A percentile compares a stretch with the other conserved stretches of the same genome.
Evolutionary conservation across 768 basidiomycete genomes (phyloP).

Genomic region (Chalciporus piperatus): DNA sequence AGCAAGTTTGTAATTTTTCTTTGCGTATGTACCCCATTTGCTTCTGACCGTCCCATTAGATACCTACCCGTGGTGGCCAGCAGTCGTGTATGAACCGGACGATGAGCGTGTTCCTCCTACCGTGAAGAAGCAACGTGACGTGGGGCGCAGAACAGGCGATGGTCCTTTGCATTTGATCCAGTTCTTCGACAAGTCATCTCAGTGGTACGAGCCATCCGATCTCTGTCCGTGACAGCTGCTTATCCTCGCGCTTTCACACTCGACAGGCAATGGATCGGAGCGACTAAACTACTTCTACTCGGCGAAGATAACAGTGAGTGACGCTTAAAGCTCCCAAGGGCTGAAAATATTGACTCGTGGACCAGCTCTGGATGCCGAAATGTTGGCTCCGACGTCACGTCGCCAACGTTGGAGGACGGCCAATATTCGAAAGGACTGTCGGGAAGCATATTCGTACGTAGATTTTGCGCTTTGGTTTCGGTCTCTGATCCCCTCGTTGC

Average conservation of each 20-base stretch:
- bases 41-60: slow-evolving; percentile 38
- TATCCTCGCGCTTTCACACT: neutral
- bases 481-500: neutral
- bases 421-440: slow-evolving; percentile 51
- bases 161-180: slow-evolving; percentile 62
- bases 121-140: slow-evolving; percentile 28
- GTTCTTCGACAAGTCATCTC: slow-evolving; percentile 68
- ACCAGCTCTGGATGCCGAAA: slow-evolving; percentile 63
- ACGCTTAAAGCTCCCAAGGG: neutral
- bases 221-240: neutral
- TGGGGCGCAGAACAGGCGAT: slow-evolving; percentile 36
- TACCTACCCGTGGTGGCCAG: slow-evolving; percentile 87
- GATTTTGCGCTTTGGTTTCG: neutral
- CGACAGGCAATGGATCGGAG: slow-evolving; percentile 60
- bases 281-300: slow-evolving; percentile 57
- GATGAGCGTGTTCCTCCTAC: slow-evolving; percentile 52
- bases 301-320: slow-evolving; percentile 67
- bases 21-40: neutral
- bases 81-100: slow-evolving; percentile 65
- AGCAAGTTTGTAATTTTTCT: slow-evolving; percentile 42
- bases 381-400: slow-evolving; percentile 50
- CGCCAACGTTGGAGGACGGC: slow-evolving; percentile 61
- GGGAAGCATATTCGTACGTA: slow-evolving; percentile 60
- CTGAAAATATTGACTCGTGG: neutral
- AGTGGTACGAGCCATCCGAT: slow-evolving; percentile 47